Base-by-base conservation (phyloP, 345 rosid genomes). In the Sisymbrium irio region DNA sequence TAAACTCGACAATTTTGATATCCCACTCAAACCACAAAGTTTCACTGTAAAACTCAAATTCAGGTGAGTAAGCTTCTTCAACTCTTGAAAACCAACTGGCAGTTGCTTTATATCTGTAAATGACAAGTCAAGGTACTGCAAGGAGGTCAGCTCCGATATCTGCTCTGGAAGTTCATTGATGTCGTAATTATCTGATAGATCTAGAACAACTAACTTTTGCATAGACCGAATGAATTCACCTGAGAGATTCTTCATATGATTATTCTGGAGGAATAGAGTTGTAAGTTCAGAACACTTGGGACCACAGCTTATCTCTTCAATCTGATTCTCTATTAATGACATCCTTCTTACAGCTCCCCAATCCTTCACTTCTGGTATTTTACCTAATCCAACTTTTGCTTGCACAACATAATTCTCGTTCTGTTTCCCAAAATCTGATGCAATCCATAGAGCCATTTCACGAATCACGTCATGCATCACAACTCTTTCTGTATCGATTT, bases 381-480 rank as follows among this genome's bases (percentile, higher is more conserved):
- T 9, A 0, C 2, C 9, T 65, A 65, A 22, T 0, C 66, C 66
- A 12, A 45, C 49, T 9, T 59, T 18, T 2, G 65, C 65, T 55
- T 37, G 40, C 10, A 65, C 72, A 3, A 55, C 30, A 4, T 5
- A 55, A 15, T 1, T 20, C 9, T 73, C 77, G 42, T 73, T 64
- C 10, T 55, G 6, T 7, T 65, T 3, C 9, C 60, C 78, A 0
- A 65, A 47, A 56, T 36, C 22, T 5, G 72, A 74, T 3, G 67
- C 41, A 25, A 82, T 78, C 82, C 84, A 76, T 17, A 83, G 30
- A 0, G 87, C 87, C 65, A 83, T 74, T 20, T 85, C 86, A 9
- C 82, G 47, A 3, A 82, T 69, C 13, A 83, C 68, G 15, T 69
- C 79, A 46, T 85, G 85, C 84, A 83, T 78, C 30, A 82, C 65